Conservation (phyloP, 73 alveolate species). For the Durusdinium trenchii region DNA sequence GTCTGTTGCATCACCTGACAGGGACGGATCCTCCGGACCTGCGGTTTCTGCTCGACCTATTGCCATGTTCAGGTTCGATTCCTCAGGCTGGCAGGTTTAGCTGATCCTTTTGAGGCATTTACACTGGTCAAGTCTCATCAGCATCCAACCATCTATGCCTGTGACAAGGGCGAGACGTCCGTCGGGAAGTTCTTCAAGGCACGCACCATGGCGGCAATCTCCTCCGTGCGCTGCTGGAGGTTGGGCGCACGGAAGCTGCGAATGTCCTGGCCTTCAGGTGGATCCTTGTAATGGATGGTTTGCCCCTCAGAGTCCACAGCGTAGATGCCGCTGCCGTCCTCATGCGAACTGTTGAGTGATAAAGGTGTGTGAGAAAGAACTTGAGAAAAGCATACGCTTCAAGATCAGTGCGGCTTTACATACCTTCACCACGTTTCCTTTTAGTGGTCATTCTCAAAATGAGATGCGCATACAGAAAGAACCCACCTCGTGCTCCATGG, state of each 20-base stretch:
- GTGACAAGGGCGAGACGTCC: not conserved
- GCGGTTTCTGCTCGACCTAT: too few relatives aligned
- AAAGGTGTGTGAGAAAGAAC: too few relatives aligned
- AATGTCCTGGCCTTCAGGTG: not conserved
- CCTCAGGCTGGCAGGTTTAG: not conserved
- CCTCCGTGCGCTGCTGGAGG: constrained; percentile 6
- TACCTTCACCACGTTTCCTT: not conserved
- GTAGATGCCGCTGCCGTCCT: constrained; percentile 58
- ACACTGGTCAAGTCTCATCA: not conserved
- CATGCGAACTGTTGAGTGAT: too few relatives aligned
- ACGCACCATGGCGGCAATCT: not conserved
- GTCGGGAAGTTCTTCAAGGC: not conserved
- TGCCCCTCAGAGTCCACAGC: constrained; percentile 13
- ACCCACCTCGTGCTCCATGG: constrained; percentile 46
- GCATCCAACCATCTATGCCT: not conserved
- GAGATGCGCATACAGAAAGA: too few relatives aligned
- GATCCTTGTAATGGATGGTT: not conserved
- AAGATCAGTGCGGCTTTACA: not conserved
- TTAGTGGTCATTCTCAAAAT: too few relatives aligned
- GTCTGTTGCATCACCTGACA: not conserved
- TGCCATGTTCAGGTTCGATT: too few relatives aligned
- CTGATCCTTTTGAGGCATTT: not conserved
- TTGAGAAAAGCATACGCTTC: not conserved
- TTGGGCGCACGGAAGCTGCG: constrained; percentile 15
- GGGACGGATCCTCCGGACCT: too few relatives aligned